Evolutionary conservation across 768 basidiomycete genomes (phyloP).

Genomic region (Clitopilus hobsonii): DNA sequence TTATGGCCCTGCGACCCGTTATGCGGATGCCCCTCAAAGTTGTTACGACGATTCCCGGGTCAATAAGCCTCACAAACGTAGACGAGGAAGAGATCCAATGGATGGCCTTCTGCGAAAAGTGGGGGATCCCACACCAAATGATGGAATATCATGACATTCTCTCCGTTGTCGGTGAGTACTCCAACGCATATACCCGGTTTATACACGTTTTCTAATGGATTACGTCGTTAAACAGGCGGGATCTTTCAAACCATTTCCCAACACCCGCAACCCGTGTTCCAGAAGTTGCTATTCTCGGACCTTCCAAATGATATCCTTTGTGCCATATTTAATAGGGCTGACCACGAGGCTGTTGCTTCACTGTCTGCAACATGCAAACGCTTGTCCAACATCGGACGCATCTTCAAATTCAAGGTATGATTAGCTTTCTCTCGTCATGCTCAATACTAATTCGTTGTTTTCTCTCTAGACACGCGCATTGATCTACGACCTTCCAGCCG

Average conservation of each 20-base stretch:
- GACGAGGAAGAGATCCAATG: conserved; percentile 1
- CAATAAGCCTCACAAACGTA: neutral
- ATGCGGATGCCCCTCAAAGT: neutral
- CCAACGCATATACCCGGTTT: neutral
- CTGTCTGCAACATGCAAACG: conserved; percentile 1
- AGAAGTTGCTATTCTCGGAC: neutral
- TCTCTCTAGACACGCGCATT: neutral
- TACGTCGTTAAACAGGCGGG: too few relatives aligned
- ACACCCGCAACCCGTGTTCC: neutral
- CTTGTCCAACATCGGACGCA: neutral
- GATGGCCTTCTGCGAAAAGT: neutral
- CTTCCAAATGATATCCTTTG: conserved; percentile 1
- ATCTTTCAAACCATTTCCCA: neutral
- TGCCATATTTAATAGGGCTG: neutral
- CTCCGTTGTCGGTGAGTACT: neutral
- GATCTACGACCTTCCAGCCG: neutral
- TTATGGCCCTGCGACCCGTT: neutral
- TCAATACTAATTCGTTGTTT: neutral
- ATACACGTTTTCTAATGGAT: neutral
- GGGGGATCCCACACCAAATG: conserved; percentile 2
- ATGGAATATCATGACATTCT: neutral
- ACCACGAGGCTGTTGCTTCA: neutral
- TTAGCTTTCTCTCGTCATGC: neutral
- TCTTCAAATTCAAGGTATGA: neutral
- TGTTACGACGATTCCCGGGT: neutral